Percentiles rank a stretch among this genome's conserved stretches.
Conservation (phyloP, 495 filamentous ascomycete species). For the Trichoderma parareesei region DNA sequence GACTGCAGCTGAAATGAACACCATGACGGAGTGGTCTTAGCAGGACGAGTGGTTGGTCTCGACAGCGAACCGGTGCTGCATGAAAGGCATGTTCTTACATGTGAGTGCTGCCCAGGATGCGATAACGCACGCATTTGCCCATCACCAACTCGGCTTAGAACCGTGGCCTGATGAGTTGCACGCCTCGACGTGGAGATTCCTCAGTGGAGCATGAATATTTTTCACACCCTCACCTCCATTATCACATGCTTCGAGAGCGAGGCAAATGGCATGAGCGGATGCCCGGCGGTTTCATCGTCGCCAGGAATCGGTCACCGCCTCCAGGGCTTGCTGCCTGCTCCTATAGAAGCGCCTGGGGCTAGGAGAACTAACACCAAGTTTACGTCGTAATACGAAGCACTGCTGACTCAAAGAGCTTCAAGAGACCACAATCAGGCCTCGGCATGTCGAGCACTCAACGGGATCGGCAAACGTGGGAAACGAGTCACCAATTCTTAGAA, state of each 20-base stretch:
- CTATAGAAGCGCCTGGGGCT: not conserved
- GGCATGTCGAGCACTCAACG: conserved; percentile 43
- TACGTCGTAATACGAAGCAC: no score
- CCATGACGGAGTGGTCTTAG: not conserved
- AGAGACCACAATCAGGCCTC: not conserved
- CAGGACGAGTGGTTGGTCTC: not conserved
- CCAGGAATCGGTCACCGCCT: not conserved
- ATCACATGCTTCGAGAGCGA: conserved; percentile 11
- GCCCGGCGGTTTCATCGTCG: not conserved
- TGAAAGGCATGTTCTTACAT: not conserved
- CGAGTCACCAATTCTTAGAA: conserved; percentile 46
- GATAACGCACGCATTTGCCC: not conserved
- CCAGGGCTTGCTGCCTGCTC: no score
- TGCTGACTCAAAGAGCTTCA: no score
- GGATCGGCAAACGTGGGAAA: conserved; percentile 35
- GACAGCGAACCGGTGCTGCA: not conserved
- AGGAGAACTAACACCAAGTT: not conserved
- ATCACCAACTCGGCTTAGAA: not conserved
- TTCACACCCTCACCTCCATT: not conserved
- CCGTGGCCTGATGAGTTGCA: not conserved
- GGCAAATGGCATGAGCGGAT: conserved; percentile 1
- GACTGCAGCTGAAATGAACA: not conserved
- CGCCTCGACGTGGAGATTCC: not conserved
- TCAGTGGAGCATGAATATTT: conserved; percentile 9
- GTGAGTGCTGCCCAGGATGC: not conserved